Evolutionary conservation across 192 early-diverging fungal genomes (phyloP).

Genomic region (Nowakowskiella sp.): DNA sequence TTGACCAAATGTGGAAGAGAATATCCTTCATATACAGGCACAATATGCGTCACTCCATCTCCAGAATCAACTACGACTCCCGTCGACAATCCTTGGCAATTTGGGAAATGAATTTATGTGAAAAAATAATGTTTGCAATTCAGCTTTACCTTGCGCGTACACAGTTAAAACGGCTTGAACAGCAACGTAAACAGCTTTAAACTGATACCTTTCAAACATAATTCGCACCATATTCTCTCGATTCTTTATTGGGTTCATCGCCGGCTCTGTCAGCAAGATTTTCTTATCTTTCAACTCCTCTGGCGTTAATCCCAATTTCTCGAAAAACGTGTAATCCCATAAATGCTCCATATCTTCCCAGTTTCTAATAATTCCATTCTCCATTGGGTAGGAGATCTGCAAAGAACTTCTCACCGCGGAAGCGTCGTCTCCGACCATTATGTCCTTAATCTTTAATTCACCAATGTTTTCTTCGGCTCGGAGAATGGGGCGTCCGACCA

Average conservation of each 20-base stretch:
- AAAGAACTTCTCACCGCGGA: constrained; percentile 76
- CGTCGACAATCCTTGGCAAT: constrained; percentile 64
- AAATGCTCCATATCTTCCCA: constrained; percentile 97
- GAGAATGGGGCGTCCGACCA: constrained; percentile 96
- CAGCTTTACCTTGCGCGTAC: constrained; percentile 98
- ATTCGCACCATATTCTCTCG: constrained; percentile 84
- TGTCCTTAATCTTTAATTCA: constrained; percentile 78
- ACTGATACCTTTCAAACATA: constrained; percentile 97
- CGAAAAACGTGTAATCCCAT: constrained; percentile 96
- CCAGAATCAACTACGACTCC: constrained; percentile 98
- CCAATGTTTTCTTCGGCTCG: constrained; percentile 85
- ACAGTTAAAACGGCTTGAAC: constrained; percentile 97
- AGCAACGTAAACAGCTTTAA: constrained; percentile 85
- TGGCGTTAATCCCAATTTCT: constrained; percentile 74
- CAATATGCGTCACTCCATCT: constrained; percentile 98
- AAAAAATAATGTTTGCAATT: not conserved
- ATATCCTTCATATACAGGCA: constrained; percentile 96
- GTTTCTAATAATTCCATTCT: constrained; percentile 94
- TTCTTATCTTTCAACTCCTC: constrained; percentile 85
- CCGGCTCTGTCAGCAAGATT: constrained; percentile 92
- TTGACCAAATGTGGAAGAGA: constrained; percentile 81
- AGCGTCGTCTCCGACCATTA: constrained; percentile 98
- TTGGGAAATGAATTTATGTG: not conserved
- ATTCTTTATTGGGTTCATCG: constrained; percentile 90
- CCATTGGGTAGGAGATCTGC: constrained; percentile 97